Conservation (phyloP, 129 eudicot species). For the sunflower (Helianthus annuus) region DNA sequence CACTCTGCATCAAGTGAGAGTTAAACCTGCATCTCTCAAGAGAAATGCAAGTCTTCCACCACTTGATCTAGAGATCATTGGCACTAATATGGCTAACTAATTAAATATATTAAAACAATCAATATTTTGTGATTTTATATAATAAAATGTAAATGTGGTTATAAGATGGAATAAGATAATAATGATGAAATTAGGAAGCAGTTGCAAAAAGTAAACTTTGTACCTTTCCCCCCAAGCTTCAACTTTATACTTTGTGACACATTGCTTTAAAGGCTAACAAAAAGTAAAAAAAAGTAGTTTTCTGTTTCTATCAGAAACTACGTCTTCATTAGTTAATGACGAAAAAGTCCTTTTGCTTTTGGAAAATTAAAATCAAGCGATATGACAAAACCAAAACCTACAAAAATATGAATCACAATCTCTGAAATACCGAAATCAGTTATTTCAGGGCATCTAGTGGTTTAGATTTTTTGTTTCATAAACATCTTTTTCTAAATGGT, state of each 20-base stretch:
- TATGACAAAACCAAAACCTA: no score
- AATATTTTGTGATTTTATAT: not conserved
- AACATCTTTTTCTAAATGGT: no score
- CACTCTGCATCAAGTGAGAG: no score
- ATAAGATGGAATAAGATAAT: not conserved
- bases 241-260: constrained; percentile 18
- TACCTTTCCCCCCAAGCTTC: constrained; percentile 21
- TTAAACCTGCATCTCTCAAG: no score
- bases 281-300: constrained; percentile 1
- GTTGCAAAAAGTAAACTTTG: constrained; percentile 4
- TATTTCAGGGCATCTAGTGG: no score
- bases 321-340: constrained; percentile 6
- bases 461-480: no score
- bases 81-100: not conserved
- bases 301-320: not conserved
- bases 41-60: no score
- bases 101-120: not conserved
- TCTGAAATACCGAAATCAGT: no score
- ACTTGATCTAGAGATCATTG: no score
- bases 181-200: not conserved
- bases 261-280: constrained; percentile 6
- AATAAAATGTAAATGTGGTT: not conserved
- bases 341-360: not conserved
- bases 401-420: not conserved
- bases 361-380: no score